phyloP scores from a whole-genome alignment of 2,329 filamentous ascomycete species.

The Colletotrichum orbiculare region DNA sequence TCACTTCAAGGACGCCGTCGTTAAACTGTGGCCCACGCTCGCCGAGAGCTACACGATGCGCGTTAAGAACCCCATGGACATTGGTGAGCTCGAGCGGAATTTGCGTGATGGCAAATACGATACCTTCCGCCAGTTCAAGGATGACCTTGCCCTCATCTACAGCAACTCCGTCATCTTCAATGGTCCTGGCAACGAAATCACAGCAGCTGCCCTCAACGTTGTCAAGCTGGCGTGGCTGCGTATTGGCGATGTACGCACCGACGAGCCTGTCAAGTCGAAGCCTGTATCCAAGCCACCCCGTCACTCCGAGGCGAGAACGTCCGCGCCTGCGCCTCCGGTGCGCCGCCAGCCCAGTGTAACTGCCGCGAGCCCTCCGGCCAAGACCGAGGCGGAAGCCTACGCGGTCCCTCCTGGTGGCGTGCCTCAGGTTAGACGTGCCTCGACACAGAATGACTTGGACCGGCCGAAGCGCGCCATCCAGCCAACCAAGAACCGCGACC shows the following conservation, averaged over 20 bases:
- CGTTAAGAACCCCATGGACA: constrained; percentile 84
- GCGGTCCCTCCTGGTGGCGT: constrained; percentile 82
- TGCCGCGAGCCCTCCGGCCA: constrained; percentile 50
- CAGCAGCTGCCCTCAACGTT: constrained; percentile 64
- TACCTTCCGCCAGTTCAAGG: constrained; percentile 77
- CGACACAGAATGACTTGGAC: constrained; percentile 77
- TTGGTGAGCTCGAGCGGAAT: constrained; percentile 83
- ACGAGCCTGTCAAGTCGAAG: constrained; percentile 70
- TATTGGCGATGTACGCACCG: constrained; percentile 55
- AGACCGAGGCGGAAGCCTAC: constrained; percentile 62
- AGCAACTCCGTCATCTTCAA: constrained; percentile 87
- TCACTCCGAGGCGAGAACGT: constrained; percentile 56
- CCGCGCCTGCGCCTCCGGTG: constrained; percentile 44
- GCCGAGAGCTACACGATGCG: constrained; percentile 77
- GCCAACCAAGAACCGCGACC: constrained; percentile 87
- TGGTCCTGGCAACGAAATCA: constrained; percentile 79
- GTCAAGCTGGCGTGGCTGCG: constrained; percentile 66
- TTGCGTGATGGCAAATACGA: constrained; percentile 75
- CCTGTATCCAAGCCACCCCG: constrained; percentile 58
- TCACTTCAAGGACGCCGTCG: constrained; percentile 82
- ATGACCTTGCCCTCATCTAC: constrained; percentile 81
- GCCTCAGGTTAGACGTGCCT: constrained; percentile 87
- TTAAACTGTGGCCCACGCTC: constrained; percentile 78
- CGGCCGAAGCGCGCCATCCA: constrained; percentile 95
- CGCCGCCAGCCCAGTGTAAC: constrained; percentile 44